Evolutionary conservation across 176 grass and related monocot genomes (phyloP).

Genomic region (Typha latifolia): DNA sequence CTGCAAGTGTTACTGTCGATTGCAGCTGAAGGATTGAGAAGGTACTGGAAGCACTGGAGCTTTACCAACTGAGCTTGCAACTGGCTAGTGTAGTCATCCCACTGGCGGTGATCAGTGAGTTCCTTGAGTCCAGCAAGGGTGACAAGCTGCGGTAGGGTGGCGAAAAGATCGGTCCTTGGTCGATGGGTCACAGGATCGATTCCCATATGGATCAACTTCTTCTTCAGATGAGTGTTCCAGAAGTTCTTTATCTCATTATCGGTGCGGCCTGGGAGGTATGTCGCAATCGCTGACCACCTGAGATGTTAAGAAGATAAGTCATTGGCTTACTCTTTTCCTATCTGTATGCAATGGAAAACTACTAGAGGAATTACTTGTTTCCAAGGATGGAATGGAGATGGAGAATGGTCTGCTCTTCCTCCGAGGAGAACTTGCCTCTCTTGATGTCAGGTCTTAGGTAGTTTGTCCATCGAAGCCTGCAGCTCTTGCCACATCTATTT

Average conservation of each 20-base stretch:
- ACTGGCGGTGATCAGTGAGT: not conserved
- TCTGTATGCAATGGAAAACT: not conserved
- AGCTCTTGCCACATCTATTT: conserved; percentile 47
- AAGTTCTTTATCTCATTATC: conserved; percentile 49
- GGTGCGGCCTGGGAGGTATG: conserved; percentile 32
- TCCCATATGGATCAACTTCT: conserved; percentile 29
- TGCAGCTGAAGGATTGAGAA: not conserved
- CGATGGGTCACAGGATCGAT: conserved; percentile 25
- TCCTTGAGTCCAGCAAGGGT: conserved; percentile 3
- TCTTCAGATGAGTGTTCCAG: conserved; percentile 39
- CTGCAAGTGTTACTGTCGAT: not conserved
- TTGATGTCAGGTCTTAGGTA: conserved; percentile 44
- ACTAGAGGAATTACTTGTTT: conserved; percentile 24
- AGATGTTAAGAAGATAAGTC: not conserved
- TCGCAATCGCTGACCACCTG: conserved; percentile 37
- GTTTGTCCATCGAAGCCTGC: conserved; percentile 41
- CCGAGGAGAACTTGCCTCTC: conserved; percentile 34
- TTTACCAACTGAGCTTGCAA: conserved; percentile 2
- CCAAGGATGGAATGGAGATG: conserved; percentile 32
- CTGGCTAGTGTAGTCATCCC: not conserved
- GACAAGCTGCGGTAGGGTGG: conserved; percentile 10
- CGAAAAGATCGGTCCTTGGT: conserved; percentile 15
- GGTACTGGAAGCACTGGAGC: conserved; percentile 2
- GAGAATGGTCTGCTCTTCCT: conserved; percentile 34
- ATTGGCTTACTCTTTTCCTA: not conserved